Conservation (phyloP, 257 asterid genomes). For the Plantago ovata region DNA sequence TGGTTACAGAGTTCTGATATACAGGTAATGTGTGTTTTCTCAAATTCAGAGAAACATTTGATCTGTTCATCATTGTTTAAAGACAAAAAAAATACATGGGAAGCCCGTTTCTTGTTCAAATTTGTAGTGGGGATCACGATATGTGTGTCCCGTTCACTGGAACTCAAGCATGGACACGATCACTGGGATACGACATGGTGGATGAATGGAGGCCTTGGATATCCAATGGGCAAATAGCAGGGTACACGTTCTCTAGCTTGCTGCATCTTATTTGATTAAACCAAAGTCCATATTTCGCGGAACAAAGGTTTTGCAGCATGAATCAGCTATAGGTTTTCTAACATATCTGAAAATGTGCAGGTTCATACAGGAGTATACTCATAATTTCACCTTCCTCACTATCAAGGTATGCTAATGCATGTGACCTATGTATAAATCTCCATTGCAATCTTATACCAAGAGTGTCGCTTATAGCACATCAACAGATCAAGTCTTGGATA, state of each 20-base stretch:
- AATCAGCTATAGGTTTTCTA: background rate
- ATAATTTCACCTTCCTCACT: conserved; percentile 48
- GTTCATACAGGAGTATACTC: conserved; percentile 38
- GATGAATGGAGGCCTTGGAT: conserved; percentile 58
- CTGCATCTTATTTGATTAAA: no score
- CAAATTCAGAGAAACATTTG: background rate
- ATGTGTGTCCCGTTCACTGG: conserved; percentile 66
- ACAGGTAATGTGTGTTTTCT: conserved; percentile 30
- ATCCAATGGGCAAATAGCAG: conserved; percentile 41
- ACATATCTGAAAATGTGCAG: conserved; percentile 25
- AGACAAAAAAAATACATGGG: background rate
- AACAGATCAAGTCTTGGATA: no score
- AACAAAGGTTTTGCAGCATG: background rate
- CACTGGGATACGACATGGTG: conserved; percentile 36
- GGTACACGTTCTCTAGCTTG: no score
- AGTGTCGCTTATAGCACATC: no score
- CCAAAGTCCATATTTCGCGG: no score
- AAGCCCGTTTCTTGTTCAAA: background rate
- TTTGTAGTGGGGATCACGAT: conserved; percentile 59
- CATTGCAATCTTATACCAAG: no score
- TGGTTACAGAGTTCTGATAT: conserved; percentile 53
- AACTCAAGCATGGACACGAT: conserved; percentile 52
- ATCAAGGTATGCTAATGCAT: conserved; percentile 42
- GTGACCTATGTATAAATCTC: background rate
- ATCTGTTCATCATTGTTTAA: background rate